Evolutionary conservation across 2,329 filamentous ascomycete species (phyloP).

Genomic region (Xylariaceae sp.): DNA sequence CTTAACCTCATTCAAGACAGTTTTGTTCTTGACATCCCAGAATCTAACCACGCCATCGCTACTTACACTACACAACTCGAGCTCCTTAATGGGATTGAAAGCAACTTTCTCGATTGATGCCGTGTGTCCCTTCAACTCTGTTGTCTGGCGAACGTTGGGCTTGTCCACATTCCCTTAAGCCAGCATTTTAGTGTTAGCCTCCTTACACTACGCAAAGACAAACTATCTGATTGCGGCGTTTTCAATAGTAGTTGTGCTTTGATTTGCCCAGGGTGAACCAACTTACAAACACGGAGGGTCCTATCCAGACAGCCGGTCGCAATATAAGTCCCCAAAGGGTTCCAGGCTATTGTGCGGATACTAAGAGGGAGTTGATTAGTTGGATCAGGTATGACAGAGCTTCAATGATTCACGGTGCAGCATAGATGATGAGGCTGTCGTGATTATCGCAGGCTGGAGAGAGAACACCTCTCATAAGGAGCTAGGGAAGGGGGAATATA

Average conservation of each 20-base stretch:
- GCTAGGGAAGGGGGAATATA: slow-evolving; percentile 1
- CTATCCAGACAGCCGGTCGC: slow-evolving; percentile 77
- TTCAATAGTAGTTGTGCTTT: neutral
- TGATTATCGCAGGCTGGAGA: neutral
- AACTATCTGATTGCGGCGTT: neutral
- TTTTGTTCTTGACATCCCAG: slow-evolving; percentile 78
- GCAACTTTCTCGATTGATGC: slow-evolving; percentile 73
- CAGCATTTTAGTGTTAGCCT: slow-evolving; percentile 2
- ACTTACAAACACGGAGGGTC: slow-evolving; percentile 72
- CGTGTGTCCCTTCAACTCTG: slow-evolving; percentile 70
- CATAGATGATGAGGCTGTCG: neutral
- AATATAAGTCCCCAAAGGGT: slow-evolving; percentile 78
- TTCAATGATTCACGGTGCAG: neutral
- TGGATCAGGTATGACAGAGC: neutral
- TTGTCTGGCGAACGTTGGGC: slow-evolving; percentile 72
- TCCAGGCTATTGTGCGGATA: slow-evolving; percentile 85
- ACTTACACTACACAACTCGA: slow-evolving; percentile 75
- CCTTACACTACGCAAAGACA: neutral
- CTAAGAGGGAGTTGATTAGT: slow-evolving; percentile 46
- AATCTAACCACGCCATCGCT: slow-evolving; percentile 75
- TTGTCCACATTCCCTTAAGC: slow-evolving; percentile 74
- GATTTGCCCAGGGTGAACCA: neutral
- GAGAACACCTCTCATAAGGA: neutral
- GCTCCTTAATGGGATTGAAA: slow-evolving; percentile 77
- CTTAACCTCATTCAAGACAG: slow-evolving; percentile 69